Evolutionary conservation across 106 monocot genomes (phyloP).

Genomic region (Agapanthus africanus): DNA sequence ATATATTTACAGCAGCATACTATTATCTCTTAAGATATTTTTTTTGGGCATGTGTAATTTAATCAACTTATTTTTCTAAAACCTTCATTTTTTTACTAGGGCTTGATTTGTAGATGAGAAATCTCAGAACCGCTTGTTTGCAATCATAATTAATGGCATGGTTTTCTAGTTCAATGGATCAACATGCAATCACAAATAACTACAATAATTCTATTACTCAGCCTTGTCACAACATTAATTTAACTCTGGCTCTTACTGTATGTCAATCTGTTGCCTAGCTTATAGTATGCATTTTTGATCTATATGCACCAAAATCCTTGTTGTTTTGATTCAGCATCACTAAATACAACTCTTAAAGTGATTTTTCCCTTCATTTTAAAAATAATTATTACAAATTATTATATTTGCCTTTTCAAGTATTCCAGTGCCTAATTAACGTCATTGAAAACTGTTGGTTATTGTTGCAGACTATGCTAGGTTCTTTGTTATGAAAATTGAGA

Average conservation of each 20-base stretch:
- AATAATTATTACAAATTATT: constrained; percentile 2
- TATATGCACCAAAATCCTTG: not conserved
- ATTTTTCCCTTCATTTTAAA: not conserved
- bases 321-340: not conserved
- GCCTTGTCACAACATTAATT: not conserved
- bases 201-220: not conserved
- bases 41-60: no score
- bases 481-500: constrained; percentile 28
- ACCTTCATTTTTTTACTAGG: no score
- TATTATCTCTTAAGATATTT: not conserved
- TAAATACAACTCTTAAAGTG: not conserved
- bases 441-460: not conserved
- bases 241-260: not conserved
- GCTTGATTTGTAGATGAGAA: not conserved
- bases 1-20: not conserved
- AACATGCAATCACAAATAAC: not conserved
- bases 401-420: not conserved
- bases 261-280: not conserved
- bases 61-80: not conserved
- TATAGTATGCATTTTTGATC: not conserved
- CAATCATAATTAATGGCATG: not conserved
- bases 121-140: not conserved
- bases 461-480: constrained; percentile 43
- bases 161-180: not conserved
- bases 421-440: no score